Conservation (phyloP, 768 basidiomycete species). For the Pleurotus eryngii region DNA sequence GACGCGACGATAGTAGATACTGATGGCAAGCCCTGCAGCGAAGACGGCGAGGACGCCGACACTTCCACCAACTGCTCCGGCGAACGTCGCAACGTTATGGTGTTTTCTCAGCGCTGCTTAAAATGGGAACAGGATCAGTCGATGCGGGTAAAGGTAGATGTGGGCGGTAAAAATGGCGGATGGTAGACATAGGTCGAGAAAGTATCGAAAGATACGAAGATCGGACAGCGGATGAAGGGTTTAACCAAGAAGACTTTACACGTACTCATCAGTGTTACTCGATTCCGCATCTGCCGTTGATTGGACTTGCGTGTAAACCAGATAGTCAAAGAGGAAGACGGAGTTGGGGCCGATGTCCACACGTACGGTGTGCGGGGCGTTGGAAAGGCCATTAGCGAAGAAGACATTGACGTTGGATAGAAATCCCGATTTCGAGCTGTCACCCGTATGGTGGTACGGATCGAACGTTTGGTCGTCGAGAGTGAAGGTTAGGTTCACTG, state of each 20-base stretch:
- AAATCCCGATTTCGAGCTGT: constrained; percentile 23
- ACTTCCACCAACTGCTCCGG: constrained; percentile 48
- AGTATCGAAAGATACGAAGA: not conserved
- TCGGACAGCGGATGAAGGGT: not conserved
- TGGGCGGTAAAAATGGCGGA: not conserved
- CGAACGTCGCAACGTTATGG: constrained; percentile 40
- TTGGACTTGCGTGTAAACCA: constrained; percentile 32
- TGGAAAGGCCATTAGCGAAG: constrained; percentile 27
- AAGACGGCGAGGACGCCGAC: constrained; percentile 48
- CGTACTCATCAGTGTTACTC: not conserved
- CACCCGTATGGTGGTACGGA: constrained; percentile 27
- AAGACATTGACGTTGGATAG: constrained; percentile 34
- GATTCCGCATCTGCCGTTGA: not conserved
- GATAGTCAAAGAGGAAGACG: constrained; percentile 46
- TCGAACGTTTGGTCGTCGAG: constrained; percentile 33
- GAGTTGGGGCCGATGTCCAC: constrained; percentile 42
- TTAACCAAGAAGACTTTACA: not conserved
- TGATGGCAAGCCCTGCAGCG: constrained; percentile 45
- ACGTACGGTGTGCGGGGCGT: constrained; percentile 38
- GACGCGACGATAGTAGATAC: constrained; percentile 45
- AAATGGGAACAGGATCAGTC: not conserved
- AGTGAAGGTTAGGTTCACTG: constrained; percentile 41
- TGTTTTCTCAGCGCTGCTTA: not conserved
- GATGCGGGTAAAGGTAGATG: not conserved
- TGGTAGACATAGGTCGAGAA: not conserved